Evolutionary conservation across 805 yeast genomes (phyloP).

Genomic region (Cyberlindnera samutprakarnensis): DNA sequence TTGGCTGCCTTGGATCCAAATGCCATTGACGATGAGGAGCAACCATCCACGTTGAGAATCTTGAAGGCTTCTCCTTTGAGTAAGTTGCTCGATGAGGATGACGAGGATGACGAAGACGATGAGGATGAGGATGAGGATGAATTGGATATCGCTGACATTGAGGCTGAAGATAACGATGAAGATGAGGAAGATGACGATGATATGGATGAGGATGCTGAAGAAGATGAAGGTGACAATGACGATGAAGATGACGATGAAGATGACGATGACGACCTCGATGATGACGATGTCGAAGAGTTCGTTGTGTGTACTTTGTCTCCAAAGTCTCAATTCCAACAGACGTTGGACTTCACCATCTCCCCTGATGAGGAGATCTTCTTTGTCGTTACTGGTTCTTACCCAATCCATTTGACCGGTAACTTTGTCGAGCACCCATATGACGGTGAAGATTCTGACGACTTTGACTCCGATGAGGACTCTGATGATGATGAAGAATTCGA

Average conservation of each 20-base stretch:
- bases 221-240: slow-evolving; percentile 41
- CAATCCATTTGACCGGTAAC: slow-evolving; percentile 90
- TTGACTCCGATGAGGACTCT: slow-evolving; percentile 45
- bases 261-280: slow-evolving; percentile 37
- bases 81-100: slow-evolving; percentile 40
- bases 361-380: slow-evolving; percentile 94
- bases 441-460: slow-evolving; percentile 55
- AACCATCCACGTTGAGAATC: slow-evolving; percentile 85
- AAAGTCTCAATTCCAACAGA: slow-evolving; percentile 76
- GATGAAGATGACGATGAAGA: slow-evolving; percentile 29
- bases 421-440: slow-evolving; percentile 94
- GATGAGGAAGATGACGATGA: slow-evolving; percentile 33
- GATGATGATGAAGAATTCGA: slow-evolving; percentile 34
- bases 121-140: slow-evolving; percentile 39
- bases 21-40: slow-evolving; percentile 68
- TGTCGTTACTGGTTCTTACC: slow-evolving; percentile 93
- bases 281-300: slow-evolving; percentile 70
- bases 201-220: slow-evolving; percentile 44
- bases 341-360: slow-evolving; percentile 79
- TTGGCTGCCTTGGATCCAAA: slow-evolving; percentile 95
- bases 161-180: slow-evolving; percentile 25
- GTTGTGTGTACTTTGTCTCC: slow-evolving; percentile 90
- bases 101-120: slow-evolving; percentile 34
- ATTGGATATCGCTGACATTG: slow-evolving; percentile 25
- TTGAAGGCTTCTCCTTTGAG: slow-evolving; percentile 54